A percentile compares a stretch with the other conserved stretches of the same genome.
Conservation (phyloP, 108 stramenopile species). For the Mayamaea pseudoterrestris region DNA sequence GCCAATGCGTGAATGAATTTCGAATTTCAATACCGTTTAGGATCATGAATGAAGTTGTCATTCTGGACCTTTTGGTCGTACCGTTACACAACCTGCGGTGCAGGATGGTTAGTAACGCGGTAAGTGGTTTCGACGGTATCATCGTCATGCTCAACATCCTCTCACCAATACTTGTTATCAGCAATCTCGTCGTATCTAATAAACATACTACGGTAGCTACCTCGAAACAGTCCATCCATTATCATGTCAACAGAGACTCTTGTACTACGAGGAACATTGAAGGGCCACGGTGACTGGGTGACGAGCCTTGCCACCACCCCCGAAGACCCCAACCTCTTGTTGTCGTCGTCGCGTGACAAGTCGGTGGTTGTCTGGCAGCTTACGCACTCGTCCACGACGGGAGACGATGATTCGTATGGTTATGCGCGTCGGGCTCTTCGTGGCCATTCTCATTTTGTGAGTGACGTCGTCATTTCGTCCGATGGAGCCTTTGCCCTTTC, state of each 20-base stretch:
- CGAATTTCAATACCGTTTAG: too few species aligned
- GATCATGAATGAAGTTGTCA: too few species aligned
- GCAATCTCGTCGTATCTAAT: not conserved
- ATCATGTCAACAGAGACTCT: conserved; percentile 67
- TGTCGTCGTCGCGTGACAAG: conserved; percentile 96
- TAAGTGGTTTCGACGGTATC: not conserved
- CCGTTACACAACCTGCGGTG: too few species aligned
- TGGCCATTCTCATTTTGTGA: conserved; percentile 99
- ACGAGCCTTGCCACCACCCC: conserved; percentile 97
- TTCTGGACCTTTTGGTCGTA: too few species aligned
- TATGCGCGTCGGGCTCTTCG: conserved; percentile 92
- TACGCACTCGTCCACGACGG: conserved; percentile 36
- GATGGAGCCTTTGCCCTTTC: conserved; percentile 97
- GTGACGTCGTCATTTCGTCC: conserved; percentile 91
- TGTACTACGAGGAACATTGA: conserved; percentile 82
- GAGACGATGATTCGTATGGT: conserved; percentile 78
- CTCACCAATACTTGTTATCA: not conserved
- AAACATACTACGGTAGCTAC: not conserved
- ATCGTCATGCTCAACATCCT: not conserved
- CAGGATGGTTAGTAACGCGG: not conserved
- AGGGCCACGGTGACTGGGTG: conserved; percentile 96
- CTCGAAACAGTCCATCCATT: not conserved
- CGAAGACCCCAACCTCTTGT: conserved; percentile 95
- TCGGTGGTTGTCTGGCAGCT: conserved; percentile 94
- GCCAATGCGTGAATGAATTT: too few species aligned